These are phyloP conservation scores for Penicillium angulare DNA, from an alignment of 495 filamentous ascomycete genomes.

Conservation along the genomic window DNA sequence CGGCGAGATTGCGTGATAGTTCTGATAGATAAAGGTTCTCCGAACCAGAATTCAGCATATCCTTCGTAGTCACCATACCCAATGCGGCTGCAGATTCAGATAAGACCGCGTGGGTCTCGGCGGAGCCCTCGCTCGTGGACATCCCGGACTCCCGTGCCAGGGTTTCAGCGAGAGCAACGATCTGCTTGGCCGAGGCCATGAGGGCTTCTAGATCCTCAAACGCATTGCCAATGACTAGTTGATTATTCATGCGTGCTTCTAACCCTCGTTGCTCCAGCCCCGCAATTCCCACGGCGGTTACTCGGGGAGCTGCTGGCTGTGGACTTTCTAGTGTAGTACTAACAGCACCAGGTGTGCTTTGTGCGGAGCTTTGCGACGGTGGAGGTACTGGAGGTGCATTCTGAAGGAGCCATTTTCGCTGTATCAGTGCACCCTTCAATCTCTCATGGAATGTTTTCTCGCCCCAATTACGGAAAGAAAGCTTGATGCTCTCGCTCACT, in stretches of 20 bases:
- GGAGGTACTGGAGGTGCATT: constrained; percentile 86
- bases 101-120: constrained; percentile 70
- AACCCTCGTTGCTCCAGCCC: constrained; percentile 82
- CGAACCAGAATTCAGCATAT: constrained; percentile 67
- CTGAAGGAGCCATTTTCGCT: constrained; percentile 94
- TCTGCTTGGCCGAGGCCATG: constrained; percentile 95
- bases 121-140: constrained; percentile 51
- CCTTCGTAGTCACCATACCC: constrained; percentile 88
- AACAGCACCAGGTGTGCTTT: constrained; percentile 13
- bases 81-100: constrained; percentile 82
- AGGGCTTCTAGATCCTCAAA: constrained; percentile 97
- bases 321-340: constrained; percentile 18
- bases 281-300: constrained; percentile 81
- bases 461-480: constrained; percentile 88
- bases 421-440: constrained; percentile 80
- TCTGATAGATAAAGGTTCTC: constrained; percentile 69
- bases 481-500: constrained; percentile 73
- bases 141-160: constrained; percentile 70
- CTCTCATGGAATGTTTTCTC: constrained; percentile 89
- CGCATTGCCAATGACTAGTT: constrained; percentile 86
- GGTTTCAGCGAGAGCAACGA: constrained; percentile 87
- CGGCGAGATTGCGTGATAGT: constrained; percentile 83
- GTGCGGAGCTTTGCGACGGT: constrained; percentile 42
- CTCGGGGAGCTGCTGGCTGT: constrained; percentile 37
- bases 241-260: constrained; percentile 84